These are phyloP conservation scores for Xylaria sp. DNA, from an alignment of 2,329 filamentous ascomycete species.

Conservation along the genomic window DNA sequence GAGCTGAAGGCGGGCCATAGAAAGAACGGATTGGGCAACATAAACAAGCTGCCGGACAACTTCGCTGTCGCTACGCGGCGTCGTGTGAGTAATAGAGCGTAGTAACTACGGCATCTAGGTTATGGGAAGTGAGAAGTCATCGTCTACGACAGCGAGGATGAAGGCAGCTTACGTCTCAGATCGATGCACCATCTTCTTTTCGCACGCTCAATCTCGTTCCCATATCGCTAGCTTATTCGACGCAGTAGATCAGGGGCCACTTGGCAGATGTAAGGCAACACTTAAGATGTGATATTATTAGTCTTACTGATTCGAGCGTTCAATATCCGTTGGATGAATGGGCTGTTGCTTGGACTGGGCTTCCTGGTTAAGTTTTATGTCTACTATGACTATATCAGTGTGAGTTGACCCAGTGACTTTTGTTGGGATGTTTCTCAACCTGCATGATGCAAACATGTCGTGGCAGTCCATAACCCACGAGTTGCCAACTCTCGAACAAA, in stretches of 20 bases:
- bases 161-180: constrained; percentile 24
- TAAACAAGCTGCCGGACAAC: neutral
- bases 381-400: neutral
- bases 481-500: neutral
- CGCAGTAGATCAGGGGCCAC: neutral
- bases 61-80: neutral
- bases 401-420: neutral
- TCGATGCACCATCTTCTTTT: neutral
- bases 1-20: neutral
- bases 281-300: neutral
- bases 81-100: neutral
- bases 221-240: neutral
- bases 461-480: neutral
- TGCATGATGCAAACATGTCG: neutral
- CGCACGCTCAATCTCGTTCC: neutral
- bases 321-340: neutral
- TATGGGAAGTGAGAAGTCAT: neutral
- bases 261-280: neutral
- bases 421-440: neutral
- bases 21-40: neutral
- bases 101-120: neutral
- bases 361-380: neutral
- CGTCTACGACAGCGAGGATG: neutral
- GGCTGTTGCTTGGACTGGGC: neutral
- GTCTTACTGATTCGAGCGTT: neutral